Evolutionary conservation across 1,139 yeast species (phyloP).

Genomic region (Pichia sp.): DNA sequence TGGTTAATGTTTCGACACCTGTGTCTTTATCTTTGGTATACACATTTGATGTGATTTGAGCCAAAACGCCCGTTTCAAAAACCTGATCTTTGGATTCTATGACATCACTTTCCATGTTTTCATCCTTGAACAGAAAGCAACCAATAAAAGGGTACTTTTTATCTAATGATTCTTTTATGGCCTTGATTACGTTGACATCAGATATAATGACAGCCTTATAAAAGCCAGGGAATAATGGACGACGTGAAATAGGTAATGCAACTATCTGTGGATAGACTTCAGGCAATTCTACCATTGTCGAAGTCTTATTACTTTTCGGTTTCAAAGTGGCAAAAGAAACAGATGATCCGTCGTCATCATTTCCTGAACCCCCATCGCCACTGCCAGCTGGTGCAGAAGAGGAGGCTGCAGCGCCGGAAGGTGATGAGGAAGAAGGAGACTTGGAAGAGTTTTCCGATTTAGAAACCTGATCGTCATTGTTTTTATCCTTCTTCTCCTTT

Average conservation of each 20-base stretch:
- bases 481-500: slow-evolving; percentile 11
- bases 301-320: slow-evolving; percentile 17
- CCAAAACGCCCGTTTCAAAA: slow-evolving; percentile 75
- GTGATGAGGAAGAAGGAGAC: slow-evolving; percentile 13
- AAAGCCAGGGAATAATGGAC: slow-evolving; percentile 60
- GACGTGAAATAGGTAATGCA: slow-evolving; percentile 55
- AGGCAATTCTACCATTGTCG: slow-evolving; percentile 34
- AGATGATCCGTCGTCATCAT: slow-evolving; percentile 18
- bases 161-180: slow-evolving; percentile 69
- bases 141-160: slow-evolving; percentile 82
- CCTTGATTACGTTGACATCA: slow-evolving; percentile 79
- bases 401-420: slow-evolving; percentile 5
- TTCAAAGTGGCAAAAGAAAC: slow-evolving; percentile 20
- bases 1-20: slow-evolving; percentile 52
- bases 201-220: slow-evolving; percentile 73
- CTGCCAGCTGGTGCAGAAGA: slow-evolving; percentile 12
- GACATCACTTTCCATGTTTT: slow-evolving; percentile 68
- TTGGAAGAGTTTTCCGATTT: slow-evolving; percentile 7
- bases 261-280: slow-evolving; percentile 55
- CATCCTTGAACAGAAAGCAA: slow-evolving; percentile 72
- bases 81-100: slow-evolving; percentile 62
- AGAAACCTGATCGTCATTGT: slow-evolving; percentile 6
- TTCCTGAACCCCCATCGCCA: not conserved
- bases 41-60: slow-evolving; percentile 71
- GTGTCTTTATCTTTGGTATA: slow-evolving; percentile 57